These are phyloP conservation scores for Drechslerella dactyloides DNA, from an alignment of 2,329 filamentous ascomycete species.

Conservation along the genomic window DNA sequence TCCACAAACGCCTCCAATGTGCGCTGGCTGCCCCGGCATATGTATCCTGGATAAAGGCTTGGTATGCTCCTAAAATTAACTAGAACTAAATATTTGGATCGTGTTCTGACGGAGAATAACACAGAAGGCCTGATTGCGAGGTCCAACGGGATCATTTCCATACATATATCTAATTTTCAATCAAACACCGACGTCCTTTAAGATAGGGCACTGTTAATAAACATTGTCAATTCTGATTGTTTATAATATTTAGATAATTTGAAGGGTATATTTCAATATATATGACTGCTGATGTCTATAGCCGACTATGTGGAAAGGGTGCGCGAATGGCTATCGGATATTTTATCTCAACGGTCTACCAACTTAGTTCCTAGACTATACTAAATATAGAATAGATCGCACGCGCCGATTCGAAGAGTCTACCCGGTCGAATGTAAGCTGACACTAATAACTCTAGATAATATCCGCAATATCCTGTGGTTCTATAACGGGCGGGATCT, in stretches of 20 bases:
- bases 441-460: too few species aligned
- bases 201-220: neutral
- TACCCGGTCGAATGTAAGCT: too few species aligned
- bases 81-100: neutral
- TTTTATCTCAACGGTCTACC: too few species aligned
- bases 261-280: neutral
- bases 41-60: constrained; percentile 2
- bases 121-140: neutral
- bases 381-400: too few species aligned
- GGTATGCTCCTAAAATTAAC: neutral
- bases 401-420: too few species aligned
- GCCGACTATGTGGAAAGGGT: neutral
- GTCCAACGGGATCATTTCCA: neutral
- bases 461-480: too few species aligned
- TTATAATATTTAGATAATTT: neutral
- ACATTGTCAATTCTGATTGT: neutral
- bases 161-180: neutral
- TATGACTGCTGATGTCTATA: neutral
- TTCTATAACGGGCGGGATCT: too few species aligned
- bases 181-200: neutral
- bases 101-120: neutral
- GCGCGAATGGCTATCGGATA: too few species aligned
- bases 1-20: constrained; percentile 8
- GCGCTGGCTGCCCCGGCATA: constrained; percentile 18
- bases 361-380: too few species aligned